Evolutionary conservation across 2,329 filamentous ascomycete genomes (phyloP).

Genomic region (Pyrenophora tritici-repentis): DNA sequence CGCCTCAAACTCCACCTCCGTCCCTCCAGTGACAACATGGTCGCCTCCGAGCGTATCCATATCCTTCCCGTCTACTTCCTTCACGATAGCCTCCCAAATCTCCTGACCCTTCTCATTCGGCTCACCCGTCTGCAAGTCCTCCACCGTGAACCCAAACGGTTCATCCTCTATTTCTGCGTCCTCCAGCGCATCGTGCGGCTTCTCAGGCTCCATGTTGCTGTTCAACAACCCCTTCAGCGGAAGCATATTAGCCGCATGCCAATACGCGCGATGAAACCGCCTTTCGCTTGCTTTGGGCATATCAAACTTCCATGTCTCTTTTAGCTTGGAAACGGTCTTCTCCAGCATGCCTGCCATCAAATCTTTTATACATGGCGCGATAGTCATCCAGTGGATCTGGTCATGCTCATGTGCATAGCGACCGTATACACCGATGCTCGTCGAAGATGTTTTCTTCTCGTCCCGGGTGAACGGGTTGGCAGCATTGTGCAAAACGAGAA

Average conservation of each 20-base stretch:
- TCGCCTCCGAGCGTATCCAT: neutral
- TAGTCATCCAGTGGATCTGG: slow-evolving; percentile 36
- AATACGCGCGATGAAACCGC: slow-evolving; percentile 39
- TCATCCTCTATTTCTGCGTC: slow-evolving; percentile 9
- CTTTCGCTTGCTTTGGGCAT: slow-evolving; percentile 20
- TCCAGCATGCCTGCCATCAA: slow-evolving; percentile 3
- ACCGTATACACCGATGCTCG: slow-evolving; percentile 33
- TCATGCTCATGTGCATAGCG: slow-evolving; percentile 19
- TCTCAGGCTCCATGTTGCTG: neutral
- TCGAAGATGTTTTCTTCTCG: slow-evolving; percentile 7
- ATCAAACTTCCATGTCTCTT: slow-evolving; percentile 19
- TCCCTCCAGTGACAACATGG: slow-evolving; percentile 5
- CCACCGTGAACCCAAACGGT: slow-evolving; percentile 6
- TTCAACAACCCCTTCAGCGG: slow-evolving; percentile 24
- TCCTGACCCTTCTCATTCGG: slow-evolving; percentile 8
- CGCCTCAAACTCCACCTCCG: neutral
- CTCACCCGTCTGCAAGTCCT: slow-evolving; percentile 10
- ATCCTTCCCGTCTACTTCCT: neutral
- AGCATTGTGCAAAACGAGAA: slow-evolving; percentile 40
- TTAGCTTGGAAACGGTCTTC: slow-evolving; percentile 3
- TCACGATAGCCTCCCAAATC: slow-evolving; percentile 9
- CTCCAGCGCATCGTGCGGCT: slow-evolving; percentile 11
- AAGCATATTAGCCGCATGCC: slow-evolving; percentile 28
- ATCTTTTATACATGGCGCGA: slow-evolving; percentile 7
- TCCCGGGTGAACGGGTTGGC: slow-evolving; percentile 24